Conservation (phyloP, 2,329 filamentous ascomycete genomes). For the Botrytis fragariae region DNA sequence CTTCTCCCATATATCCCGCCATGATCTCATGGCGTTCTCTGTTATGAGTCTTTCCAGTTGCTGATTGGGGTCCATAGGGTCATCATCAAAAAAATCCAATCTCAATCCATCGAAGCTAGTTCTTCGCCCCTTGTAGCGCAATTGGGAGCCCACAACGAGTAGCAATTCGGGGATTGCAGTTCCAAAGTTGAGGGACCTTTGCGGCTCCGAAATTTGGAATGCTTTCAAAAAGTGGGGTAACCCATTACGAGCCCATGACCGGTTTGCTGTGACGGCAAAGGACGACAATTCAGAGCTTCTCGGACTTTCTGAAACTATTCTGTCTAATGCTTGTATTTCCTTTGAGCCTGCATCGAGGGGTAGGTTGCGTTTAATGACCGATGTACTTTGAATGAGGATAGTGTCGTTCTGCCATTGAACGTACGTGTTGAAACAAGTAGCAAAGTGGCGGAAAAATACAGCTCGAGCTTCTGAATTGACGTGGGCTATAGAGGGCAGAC, state of each 20-base stretch:
- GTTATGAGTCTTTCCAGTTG: not conserved
- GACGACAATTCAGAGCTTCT: not conserved
- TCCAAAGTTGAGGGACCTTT: not conserved
- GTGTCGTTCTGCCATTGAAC: conserved; percentile 2
- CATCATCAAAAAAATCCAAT: not conserved
- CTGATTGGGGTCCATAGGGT: not conserved
- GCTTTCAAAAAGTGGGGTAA: not conserved
- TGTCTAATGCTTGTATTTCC: not conserved
- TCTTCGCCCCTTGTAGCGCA: not conserved
- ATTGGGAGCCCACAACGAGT: not conserved
- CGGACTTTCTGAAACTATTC: not conserved
- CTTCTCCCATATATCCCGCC: not conserved
- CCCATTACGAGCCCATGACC: not conserved
- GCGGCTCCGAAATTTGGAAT: not conserved
- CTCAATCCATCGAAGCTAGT: not conserved
- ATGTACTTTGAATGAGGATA: conserved; percentile 1
- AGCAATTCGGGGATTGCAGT: not conserved
- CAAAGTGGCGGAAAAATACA: not conserved
- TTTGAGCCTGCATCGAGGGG: not conserved
- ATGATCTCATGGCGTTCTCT: not conserved
- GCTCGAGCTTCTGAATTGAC: not conserved
- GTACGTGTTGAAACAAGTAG: conserved; percentile 8
- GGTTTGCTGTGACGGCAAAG: not conserved
- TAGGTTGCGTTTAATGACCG: not conserved
- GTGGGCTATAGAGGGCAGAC: not conserved